Base-by-base conservation (phyloP, 2,329 filamentous ascomycete genomes). In the Talaromyces sp. region DNA sequence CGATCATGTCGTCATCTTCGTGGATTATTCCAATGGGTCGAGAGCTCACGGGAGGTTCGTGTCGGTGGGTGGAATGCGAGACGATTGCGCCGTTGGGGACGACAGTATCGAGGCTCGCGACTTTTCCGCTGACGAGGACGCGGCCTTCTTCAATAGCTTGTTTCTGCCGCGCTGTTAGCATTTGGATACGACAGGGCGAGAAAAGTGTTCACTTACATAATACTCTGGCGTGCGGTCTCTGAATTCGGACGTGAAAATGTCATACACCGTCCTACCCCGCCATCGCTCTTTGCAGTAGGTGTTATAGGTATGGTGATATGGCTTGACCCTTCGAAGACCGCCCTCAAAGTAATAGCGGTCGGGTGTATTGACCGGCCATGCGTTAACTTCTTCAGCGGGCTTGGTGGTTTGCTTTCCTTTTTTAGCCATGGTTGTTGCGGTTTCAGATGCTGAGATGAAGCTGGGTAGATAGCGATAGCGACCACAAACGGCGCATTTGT, bases 181-280 rank as follows among this genome's bases (percentile, higher is more conserved):
- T 33, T 11, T 5, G 1, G 3, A 39, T 25, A 7, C 11, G 5
- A 56, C n/a, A 56, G 6, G 7, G 3, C 13, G 2, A 22, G 33
- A 19, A 1, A 7, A 56, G n/a, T 11, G n/a, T 15, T 7, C 11
- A 78, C 83, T 68, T 81, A 88, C 89, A 80, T 98, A 99, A 80
- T 99, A 99, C 71, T 91, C 90, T 37, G 88, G 77, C 0, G 92
- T 88, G 19, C 95, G 84, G 78, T 99, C 95, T 70, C 95, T 87
- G 75, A 99, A 99, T 78, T 99, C 95, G 74, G 89, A 89, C 52
- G 89, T 85, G 78, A 97, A 99, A 57, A 99, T 91, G 57, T 97
- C 92, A 61, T 97, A 83, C 56, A 99, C 81, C 67, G 86, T 85
- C 43, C 92, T 85, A 37, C 89, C 91, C 63, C 94, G 86, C 95